Conservation (phyloP, 179 eudicot species). For the Heliamphora ciliata region DNA sequence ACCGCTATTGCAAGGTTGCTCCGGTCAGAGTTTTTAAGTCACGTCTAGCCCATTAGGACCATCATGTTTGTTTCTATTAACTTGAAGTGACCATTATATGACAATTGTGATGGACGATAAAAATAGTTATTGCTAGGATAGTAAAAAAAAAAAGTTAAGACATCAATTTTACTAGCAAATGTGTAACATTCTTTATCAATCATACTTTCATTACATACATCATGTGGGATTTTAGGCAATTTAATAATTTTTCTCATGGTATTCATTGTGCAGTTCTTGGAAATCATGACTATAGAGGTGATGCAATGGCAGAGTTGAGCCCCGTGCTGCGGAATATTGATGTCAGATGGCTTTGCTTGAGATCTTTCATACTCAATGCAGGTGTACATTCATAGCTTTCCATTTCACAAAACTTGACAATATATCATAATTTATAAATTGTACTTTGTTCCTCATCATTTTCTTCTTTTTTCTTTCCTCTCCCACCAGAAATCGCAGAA, state of each 20-base stretch:
- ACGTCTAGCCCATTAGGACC: too few relatives aligned
- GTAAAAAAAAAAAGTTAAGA: too few relatives aligned
- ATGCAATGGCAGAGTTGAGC: constrained; percentile 19
- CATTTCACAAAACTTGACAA: background rate
- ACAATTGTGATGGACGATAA: too few relatives aligned
- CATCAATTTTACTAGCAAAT: too few relatives aligned
- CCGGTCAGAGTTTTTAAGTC: too few relatives aligned
- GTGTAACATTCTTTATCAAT: background rate
- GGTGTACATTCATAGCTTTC: background rate
- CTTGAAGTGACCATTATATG: too few relatives aligned
- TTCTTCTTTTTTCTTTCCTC: background rate
- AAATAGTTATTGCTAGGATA: too few relatives aligned
- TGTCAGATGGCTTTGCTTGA: constrained; percentile 25
- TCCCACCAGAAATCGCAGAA: constrained; percentile 14
- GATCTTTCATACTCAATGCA: constrained; percentile 18
- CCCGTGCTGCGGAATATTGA: constrained; percentile 17
- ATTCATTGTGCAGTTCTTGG: constrained; percentile 18
- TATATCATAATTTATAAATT: background rate
- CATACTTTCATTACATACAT: background rate
- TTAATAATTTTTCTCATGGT: background rate
- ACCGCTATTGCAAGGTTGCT: too few relatives aligned
- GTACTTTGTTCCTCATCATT: background rate
- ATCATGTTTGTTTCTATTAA: too few relatives aligned
- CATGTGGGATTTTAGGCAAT: background rate
- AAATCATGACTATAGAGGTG: constrained; percentile 26